A percentile compares a stretch with the other conserved stretches of the same genome.
These are phyloP conservation scores for Austropuccinia psidii DNA, from an alignment of 1,284 basidiomycete species.

Conservation along the genomic window DNA sequence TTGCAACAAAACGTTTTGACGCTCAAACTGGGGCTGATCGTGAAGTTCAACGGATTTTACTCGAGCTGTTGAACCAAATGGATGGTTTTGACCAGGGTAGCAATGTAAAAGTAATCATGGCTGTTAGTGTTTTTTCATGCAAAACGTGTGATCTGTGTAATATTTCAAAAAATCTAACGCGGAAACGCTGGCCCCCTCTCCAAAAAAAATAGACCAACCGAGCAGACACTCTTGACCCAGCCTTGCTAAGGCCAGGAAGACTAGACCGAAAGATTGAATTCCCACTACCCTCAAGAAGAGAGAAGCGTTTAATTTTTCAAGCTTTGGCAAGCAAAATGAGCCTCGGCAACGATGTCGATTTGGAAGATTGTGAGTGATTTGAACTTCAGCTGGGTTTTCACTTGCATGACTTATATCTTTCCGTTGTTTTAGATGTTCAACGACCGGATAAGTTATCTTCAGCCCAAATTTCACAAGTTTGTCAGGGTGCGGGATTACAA, in stretches of 20 bases:
- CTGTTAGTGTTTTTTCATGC: conserved; percentile 67
- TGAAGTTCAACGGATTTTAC: conserved; percentile 95
- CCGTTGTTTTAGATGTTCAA: conserved; percentile 68
- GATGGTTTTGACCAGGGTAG: conserved; percentile 99
- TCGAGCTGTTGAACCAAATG: conserved; percentile 99
- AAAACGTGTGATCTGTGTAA: conserved; percentile 46
- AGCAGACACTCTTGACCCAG: conserved; percentile 91
- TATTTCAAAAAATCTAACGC: conserved; percentile 37
- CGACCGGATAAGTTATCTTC: conserved; percentile 91
- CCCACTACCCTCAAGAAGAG: conserved; percentile 84
- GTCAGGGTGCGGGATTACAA: conserved; percentile 95
- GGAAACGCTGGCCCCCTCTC: conserved; percentile 36
- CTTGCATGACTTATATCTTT: background rate
- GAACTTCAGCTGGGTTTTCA: background rate
- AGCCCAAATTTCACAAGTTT: conserved; percentile 91
- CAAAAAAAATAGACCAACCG: conserved; percentile 68
- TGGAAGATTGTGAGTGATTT: conserved; percentile 78
- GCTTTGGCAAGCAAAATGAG: conserved; percentile 98
- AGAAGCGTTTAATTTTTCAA: conserved; percentile 97
- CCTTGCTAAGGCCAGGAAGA: conserved; percentile 91
- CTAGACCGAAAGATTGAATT: conserved; percentile 96
- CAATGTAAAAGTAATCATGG: conserved; percentile 99
- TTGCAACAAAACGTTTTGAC: conserved; percentile 99
- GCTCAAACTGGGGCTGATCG: conserved; percentile 98
- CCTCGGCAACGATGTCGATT: conserved; percentile 90